Conservation (phyloP, 352 stramenopile genomes). For the Phytophthora syringae region DNA sequence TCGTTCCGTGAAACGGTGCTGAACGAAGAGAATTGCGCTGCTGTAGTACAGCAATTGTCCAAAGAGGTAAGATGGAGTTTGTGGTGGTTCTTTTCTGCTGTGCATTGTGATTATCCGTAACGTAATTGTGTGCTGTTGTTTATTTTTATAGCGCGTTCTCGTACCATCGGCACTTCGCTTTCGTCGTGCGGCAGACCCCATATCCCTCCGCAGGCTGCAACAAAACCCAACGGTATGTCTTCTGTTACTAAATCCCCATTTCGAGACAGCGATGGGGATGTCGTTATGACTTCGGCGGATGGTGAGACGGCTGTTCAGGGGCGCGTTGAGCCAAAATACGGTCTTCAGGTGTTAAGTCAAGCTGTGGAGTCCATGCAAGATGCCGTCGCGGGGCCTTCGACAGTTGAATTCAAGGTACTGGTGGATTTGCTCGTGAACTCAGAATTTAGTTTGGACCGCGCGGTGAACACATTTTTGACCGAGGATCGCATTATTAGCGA, state of each 20-base stretch:
- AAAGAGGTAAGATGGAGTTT: slow-evolving; percentile 63
- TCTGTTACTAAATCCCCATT: slow-evolving; percentile 13
- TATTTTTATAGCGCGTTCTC: slow-evolving; percentile 48
- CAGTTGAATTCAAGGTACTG: slow-evolving; percentile 75
- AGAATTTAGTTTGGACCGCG: slow-evolving; percentile 82
- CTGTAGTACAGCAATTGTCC: slow-evolving; percentile 79
- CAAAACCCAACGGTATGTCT: slow-evolving; percentile 22
- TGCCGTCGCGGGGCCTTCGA: slow-evolving; percentile 56
- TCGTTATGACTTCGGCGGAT: slow-evolving; percentile 59
- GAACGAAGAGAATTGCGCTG: slow-evolving; percentile 78
- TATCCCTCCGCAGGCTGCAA: slow-evolving; percentile 13
- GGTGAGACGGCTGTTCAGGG: slow-evolving; percentile 24
- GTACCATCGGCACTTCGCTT: slow-evolving; percentile 77
- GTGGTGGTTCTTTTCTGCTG: neutral
- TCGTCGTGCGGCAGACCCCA: slow-evolving; percentile 66
- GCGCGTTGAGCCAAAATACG: slow-evolving; percentile 75
- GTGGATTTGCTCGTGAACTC: slow-evolving; percentile 77
- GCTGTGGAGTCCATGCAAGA: slow-evolving; percentile 86
- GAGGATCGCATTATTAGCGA: slow-evolving; percentile 81
- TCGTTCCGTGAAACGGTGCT: slow-evolving; percentile 76
- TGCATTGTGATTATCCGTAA: no score
- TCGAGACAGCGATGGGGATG: slow-evolving; percentile 65
- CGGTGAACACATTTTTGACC: slow-evolving; percentile 86
- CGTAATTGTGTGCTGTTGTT: neutral
- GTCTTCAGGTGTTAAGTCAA: slow-evolving; percentile 75